phyloP scores from a whole-genome alignment of 2,329 filamentous ascomycete species.

The Curvularia sp. region DNA sequence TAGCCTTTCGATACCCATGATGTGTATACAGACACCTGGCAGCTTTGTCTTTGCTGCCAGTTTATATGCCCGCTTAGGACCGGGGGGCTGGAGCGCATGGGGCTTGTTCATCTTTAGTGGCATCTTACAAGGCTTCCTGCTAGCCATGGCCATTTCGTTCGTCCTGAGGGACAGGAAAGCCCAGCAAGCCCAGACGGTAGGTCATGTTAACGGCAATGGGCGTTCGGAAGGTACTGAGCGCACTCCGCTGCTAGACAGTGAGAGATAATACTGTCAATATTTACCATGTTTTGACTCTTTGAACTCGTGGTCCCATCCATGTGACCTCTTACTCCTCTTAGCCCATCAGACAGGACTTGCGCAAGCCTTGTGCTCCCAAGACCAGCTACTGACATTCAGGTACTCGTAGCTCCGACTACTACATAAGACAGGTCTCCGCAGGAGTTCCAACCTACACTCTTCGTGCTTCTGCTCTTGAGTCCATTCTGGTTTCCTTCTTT shows the following conservation, averaged over 20 bases:
- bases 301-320: background rate
- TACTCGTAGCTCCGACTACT: conserved; percentile 7
- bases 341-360: background rate
- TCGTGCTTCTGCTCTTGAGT: background rate
- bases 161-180: conserved; percentile 60
- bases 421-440: conserved; percentile 3
- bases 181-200: conserved; percentile 7
- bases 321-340: background rate
- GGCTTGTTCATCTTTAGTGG: conserved; percentile 89
- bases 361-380: background rate
- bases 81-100: conserved; percentile 93
- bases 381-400: conserved; percentile 10
- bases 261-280: background rate
- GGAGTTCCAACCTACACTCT: background rate
- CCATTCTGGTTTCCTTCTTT: background rate
- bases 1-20: conserved; percentile 94
- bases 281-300: background rate
- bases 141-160: conserved; percentile 82
- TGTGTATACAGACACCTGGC: conserved; percentile 96
- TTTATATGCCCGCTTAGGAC: conserved; percentile 78
- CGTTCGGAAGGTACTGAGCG: conserved; percentile 5
- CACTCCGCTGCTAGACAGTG: conserved; percentile 10
- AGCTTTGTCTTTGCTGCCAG: conserved; percentile 89
- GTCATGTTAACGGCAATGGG: conserved; percentile 2
- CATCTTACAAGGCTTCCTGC: conserved; percentile 78